Evolutionary conservation across 306 rosid species (phyloP), one percentile per base, ranked within the genome.

Genomic region (Delonix regia): DNA sequence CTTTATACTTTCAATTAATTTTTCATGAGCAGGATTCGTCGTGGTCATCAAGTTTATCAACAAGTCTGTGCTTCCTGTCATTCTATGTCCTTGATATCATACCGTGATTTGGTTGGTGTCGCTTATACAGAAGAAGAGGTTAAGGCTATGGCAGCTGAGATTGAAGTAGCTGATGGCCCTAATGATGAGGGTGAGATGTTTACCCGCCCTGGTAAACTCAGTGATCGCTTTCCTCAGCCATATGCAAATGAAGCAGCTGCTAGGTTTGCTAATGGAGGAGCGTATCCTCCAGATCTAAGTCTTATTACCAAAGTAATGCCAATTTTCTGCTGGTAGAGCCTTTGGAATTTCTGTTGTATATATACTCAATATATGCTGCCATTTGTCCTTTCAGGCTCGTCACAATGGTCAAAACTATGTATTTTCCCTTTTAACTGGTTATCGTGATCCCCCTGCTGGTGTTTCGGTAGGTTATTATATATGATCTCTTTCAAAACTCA

Each of bases 151-250:
- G 98, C 97, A 4, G 96, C 98, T 76, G 97, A 94, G 86, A 94
- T 92, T 92, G 98, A 94, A 86, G 98, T 94, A 49, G 87, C 59
- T 70, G 98, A 94, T 86, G 98, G 98, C 66, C 98, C 97, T 65
- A 94, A 94, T 71, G 98, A 94, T 55, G 98, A 94, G 92, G 98
- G 98, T 69, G 97, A 94, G 91, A 89, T 94, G 97, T 94, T 92
- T 74, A 78, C 97, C 21, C 97, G 97, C 74, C 98, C 97, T 6
- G 98, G 98, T 83, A 94, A 94, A 86, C 97, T 92, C 77, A 94
- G 97, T 68, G 98, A 94, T 22, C 91, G 96, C 36, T 94, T 94
- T 86, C 97, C 98, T 69, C 78, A 86, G 82, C 97, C 98, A 45
- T 94, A 94, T 82, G 25, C 94, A 36, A 94, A 94, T 76, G 97